Evolutionary conservation across 2,329 filamentous ascomycete genomes (phyloP), one percentile per base, ranked within the genome.

Genomic region (Aspergillus clavatus): DNA sequence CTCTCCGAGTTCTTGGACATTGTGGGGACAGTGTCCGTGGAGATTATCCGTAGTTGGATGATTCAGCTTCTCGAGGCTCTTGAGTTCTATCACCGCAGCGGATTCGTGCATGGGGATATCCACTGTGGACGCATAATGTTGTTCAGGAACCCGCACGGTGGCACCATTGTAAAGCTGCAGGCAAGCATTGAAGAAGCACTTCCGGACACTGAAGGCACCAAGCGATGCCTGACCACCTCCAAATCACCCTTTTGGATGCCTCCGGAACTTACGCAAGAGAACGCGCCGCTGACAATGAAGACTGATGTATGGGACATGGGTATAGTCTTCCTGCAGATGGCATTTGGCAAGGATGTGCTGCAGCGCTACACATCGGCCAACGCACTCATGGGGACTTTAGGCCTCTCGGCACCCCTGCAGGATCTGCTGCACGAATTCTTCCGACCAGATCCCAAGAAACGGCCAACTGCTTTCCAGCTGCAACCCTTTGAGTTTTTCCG

Each of bases 241-340:
- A 85, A 84, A 54, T 89, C 88, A 12, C 82, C 85, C 1, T 88
- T 89, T 54, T 95, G 90, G 90, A 69, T 86, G 5, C 82, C 90
- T 1, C 86, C 89, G 1, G 89, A 95, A 67, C 77, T 89, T 38
- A 77, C 74, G 1, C 80, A 77, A 47, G 83, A 79, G 22, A 77
- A 77, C 23, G 74, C 61, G 26, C 61, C 65, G 28, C 65, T 66
- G 42, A 85, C 65, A 75, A 84, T 69, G 58, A 95, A 95, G 65
- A 88, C 89, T 0, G 93, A 97, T 63, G 81, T 97, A 7, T 98
- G 93, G 93, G 87, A 96, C 54, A 82, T 98, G 58, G 93, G 93
- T 4, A 81, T 96, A 23, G 80, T 96, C 4, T 87, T 96, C 56
- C 68, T 95, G 29, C 91, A 98, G 64, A 96, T 97, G 89, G 79